phyloP scores from a whole-genome alignment of 331 rosid species.

The Quercus tomentella region DNA sequence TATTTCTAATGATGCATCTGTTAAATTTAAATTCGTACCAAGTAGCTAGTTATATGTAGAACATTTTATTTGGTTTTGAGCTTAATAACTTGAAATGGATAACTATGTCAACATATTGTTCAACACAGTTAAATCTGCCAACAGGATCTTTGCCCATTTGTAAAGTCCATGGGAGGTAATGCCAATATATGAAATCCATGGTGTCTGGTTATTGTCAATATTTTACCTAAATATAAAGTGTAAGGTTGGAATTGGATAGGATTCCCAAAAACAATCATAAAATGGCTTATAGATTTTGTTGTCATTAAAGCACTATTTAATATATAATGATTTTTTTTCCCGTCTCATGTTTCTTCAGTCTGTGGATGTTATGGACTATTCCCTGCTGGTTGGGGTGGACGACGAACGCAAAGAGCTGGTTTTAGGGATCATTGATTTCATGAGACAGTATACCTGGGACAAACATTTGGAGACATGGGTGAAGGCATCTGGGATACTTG shows the following conservation, averaged over 20 bases:
- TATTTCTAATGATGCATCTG: background rate
- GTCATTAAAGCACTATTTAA: background rate
- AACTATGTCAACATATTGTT: background rate
- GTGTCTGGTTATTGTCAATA: background rate
- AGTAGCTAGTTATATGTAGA: too few species aligned
- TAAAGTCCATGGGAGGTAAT: background rate
- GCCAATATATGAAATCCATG: background rate
- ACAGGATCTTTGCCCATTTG: background rate
- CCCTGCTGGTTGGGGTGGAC: conserved; percentile 92
- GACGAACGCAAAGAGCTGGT: conserved; percentile 87
- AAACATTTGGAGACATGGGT: conserved; percentile 99
- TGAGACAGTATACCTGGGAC: conserved; percentile 99
- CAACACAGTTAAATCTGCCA: background rate
- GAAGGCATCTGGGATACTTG: conserved; percentile 88
- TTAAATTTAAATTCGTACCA: background rate
- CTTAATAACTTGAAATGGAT: too few species aligned
- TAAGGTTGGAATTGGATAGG: background rate
- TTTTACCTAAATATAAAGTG: background rate
- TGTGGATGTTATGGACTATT: conserved; percentile 99
- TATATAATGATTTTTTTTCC: too few species aligned
- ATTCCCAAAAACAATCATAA: background rate
- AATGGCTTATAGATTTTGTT: background rate
- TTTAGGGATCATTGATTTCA: conserved; percentile 88
- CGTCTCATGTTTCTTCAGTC: conserved; percentile 45
- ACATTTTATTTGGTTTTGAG: too few species aligned